Evolutionary conservation across 2,329 filamentous ascomycete species (phyloP), one percentile per base, ranked within the genome.

Genomic region (Trichoderma semiorbis): DNA sequence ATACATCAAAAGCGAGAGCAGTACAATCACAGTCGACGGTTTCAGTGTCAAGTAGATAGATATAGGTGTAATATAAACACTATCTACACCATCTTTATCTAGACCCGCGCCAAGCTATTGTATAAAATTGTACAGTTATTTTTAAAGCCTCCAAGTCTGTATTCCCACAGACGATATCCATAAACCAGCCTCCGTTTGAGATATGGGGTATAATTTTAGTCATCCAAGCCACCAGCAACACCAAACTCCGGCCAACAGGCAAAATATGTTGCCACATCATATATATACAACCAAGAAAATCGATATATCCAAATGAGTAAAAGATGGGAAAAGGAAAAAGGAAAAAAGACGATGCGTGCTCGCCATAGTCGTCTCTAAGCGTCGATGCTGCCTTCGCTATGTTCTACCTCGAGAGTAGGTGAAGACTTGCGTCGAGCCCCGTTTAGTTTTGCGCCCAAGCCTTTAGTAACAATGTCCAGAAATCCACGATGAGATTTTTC

Each of bases 381-480:
- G 7, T 72, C 69, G 36, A 73, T 60, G 39, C 72, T 76, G 50
- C 77, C 77, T 69, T 80, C 79, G 58, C 71, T 76, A 62, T 80
- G 75, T 39, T 80, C 78, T 39, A 78, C 74, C n/a, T 74, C 69
- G 11, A 77, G 76, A 18, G 76, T 77, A 28, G 79, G 79, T 8
- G 78, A 81, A 24, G 78, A 79, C 32, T 77, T 78, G 28, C 78
- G 75, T 26, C 78, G 76, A n/a, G 76, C 71, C 21, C 75, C 74
- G 50, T 75, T 66, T 3, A 78, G 61, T n/a, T 76, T 80, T 36
- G 74, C 75, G 28, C 79, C 72, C 28, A 80, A 72, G 3, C 73
- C 69, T 24, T 74, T 74, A 3, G 78, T 77, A 3, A 79, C 74
- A 36, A 74, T 78, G 16, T 71, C 75, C 5, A 79, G 50, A 8